A percentile compares a stretch with the other conserved stretches of the same genome.
phyloP scores from a whole-genome alignment of 164 flowering plant genomes.

The Dillenia turbinata region DNA sequence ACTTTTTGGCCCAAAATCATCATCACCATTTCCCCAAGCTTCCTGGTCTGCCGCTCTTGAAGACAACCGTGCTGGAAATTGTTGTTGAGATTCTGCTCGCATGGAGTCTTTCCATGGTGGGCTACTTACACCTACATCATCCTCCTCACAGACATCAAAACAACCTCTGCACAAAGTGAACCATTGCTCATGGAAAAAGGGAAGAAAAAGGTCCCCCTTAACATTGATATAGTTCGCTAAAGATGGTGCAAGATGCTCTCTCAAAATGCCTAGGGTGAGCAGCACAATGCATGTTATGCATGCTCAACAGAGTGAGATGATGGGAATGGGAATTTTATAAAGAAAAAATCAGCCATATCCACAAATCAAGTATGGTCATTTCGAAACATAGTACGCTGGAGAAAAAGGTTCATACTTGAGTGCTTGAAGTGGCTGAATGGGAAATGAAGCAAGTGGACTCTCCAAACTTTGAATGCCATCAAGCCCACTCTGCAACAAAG shows the following conservation, averaged over 20 bases:
- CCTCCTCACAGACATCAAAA: constrained; percentile 80
- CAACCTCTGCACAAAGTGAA: constrained; percentile 48
- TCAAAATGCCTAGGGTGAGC: too few species aligned
- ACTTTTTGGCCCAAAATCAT: constrained; percentile 33
- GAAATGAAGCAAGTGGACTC: constrained; percentile 74
- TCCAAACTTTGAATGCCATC: constrained; percentile 58
- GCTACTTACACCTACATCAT: constrained; percentile 44
- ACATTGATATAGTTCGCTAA: too few species aligned
- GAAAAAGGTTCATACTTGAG: constrained; percentile 46
- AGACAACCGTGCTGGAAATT: constrained; percentile 21
- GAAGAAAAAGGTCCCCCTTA: too few species aligned
- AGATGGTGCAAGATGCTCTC: too few species aligned
- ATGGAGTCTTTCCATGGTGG: constrained; percentile 33
- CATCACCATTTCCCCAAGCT: constrained; percentile 34
- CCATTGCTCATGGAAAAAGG: neutral
- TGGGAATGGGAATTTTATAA: too few species aligned
- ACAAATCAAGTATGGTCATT: neutral
- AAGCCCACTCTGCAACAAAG: constrained; percentile 50
- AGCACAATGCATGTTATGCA: too few species aligned
- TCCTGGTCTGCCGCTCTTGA: constrained; percentile 27
- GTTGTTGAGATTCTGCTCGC: constrained; percentile 32
- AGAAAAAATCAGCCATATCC: too few species aligned
- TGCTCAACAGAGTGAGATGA: too few species aligned
- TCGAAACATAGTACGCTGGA: neutral
- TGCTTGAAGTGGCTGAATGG: too few species aligned